A percentile compares a stretch with the other conserved stretches of the same genome.
phyloP scores from a whole-genome alignment of 768 basidiomycete species.

The Leccinum variicolor region DNA sequence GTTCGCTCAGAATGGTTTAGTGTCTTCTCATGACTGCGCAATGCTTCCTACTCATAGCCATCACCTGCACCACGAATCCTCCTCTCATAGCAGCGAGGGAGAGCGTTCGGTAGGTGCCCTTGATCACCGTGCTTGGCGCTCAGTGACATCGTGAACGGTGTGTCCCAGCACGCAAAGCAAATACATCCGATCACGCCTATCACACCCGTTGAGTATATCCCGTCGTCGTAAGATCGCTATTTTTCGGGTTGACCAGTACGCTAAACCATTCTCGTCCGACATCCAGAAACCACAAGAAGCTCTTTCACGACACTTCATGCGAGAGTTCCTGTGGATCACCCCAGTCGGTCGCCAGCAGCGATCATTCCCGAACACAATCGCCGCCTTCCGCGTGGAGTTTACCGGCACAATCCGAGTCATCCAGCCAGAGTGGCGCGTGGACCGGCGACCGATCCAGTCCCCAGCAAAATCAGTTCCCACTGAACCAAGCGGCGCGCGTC shows the following conservation, averaged over 20 bases:
- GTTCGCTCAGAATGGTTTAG: slow-evolving; percentile 36
- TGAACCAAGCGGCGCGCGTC: slow-evolving; percentile 45
- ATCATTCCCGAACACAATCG: slow-evolving; percentile 46
- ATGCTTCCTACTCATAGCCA: slow-evolving; percentile 32
- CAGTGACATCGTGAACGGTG: slow-evolving; percentile 12
- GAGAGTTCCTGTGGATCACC: slow-evolving; percentile 30
- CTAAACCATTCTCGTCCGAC: slow-evolving; percentile 11
- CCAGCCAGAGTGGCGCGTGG: slow-evolving; percentile 27
- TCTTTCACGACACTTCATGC: slow-evolving; percentile 30
- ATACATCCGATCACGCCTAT: slow-evolving; percentile 35
- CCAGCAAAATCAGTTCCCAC: slow-evolving; percentile 33
- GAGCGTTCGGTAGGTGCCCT: slow-evolving; percentile 24
- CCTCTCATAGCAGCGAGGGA: slow-evolving; percentile 25
- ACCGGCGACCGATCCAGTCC: slow-evolving; percentile 32
- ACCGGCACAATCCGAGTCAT: slow-evolving; percentile 35
- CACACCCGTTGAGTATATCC: slow-evolving; percentile 32
- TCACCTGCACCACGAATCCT: slow-evolving; percentile 24
- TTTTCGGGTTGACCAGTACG: slow-evolving; percentile 3
- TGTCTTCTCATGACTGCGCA: slow-evolving; percentile 33
- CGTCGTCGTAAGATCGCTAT: slow-evolving; percentile 30
- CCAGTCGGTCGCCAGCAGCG: slow-evolving; percentile 38
- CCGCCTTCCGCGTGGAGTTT: slow-evolving; percentile 42
- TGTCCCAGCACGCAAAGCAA: slow-evolving; percentile 26
- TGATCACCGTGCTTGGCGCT: slow-evolving; percentile 1
- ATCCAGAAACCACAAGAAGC: slow-evolving; percentile 30